Evolutionary conservation across 129 eudicot species (phyloP).

Genomic region (Calendula officinalis): DNA sequence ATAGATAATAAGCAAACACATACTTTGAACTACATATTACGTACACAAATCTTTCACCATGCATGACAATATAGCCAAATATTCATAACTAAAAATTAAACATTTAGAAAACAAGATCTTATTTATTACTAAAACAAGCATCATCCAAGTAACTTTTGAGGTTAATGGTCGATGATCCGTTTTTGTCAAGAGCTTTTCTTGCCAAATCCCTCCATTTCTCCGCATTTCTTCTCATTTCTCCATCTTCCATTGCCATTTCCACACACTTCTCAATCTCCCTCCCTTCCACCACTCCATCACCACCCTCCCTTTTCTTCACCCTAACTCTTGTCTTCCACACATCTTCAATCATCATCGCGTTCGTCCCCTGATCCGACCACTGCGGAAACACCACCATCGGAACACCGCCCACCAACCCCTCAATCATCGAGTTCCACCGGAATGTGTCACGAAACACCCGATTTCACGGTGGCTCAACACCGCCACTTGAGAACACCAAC

Average conservation of each 20-base stretch:
- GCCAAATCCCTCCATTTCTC: constrained; percentile 17
- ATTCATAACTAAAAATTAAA: no score
- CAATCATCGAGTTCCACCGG: no score
- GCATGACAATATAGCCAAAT: no score
- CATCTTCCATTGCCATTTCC: neutral
- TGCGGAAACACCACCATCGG: no score
- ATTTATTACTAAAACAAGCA: no score
- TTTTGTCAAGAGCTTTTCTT: neutral
- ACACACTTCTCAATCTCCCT: constrained; percentile 5
- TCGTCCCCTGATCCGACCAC: no score
- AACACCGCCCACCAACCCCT: no score
- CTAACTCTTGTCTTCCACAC: neutral
- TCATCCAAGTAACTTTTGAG: constrained; percentile 5
- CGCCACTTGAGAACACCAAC: constrained; percentile 5
- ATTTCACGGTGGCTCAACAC: neutral
- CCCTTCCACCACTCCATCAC: constrained; percentile 13
- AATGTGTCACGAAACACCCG: constrained; percentile 12
- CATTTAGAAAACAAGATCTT: no score
- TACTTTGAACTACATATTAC: no score
- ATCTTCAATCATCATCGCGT: neutral
- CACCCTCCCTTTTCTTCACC: neutral
- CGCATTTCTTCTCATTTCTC: neutral
- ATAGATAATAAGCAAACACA: no score
- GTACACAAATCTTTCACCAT: no score
- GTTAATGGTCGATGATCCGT: neutral